Evolutionary conservation across 495 filamentous ascomycete genomes (phyloP).

Genomic region (Aspergillus heteromorphus): DNA sequence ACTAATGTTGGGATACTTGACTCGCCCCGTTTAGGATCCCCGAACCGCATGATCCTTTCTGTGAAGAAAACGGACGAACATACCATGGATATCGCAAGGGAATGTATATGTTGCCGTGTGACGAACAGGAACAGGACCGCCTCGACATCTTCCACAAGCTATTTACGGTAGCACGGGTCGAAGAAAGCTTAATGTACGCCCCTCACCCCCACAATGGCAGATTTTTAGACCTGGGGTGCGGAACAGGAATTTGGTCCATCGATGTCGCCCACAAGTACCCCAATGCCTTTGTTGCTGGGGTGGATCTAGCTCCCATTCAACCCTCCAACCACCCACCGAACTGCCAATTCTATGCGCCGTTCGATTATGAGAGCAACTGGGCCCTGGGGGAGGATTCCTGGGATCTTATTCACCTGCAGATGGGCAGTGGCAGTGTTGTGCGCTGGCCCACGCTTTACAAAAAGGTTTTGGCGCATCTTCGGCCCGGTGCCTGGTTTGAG

Average conservation of each 20-base stretch:
- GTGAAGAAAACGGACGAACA: slow-evolving; percentile 43
- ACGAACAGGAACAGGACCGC: slow-evolving; percentile 63
- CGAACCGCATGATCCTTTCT: slow-evolving; percentile 23
- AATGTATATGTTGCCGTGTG: slow-evolving; percentile 47
- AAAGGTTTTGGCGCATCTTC: slow-evolving; percentile 71
- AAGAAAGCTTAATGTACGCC: slow-evolving; percentile 46
- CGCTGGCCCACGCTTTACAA: slow-evolving; percentile 74
- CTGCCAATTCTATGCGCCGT: slow-evolving; percentile 58
- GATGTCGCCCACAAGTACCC: slow-evolving; percentile 70
- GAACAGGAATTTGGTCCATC: slow-evolving; percentile 89
- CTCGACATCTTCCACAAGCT: slow-evolving; percentile 76
- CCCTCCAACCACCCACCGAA: slow-evolving; percentile 68
- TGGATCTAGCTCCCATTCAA: slow-evolving; percentile 78
- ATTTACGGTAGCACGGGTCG: slow-evolving; percentile 60
- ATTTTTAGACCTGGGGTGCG: slow-evolving; percentile 80
- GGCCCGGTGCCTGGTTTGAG: slow-evolving; percentile 76
- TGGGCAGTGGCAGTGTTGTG: slow-evolving; percentile 72
- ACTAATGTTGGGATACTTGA: slow-evolving; percentile 15
- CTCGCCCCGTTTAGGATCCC: slow-evolving; percentile 23
- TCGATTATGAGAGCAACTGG: slow-evolving; percentile 83
- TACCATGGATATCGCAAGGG: slow-evolving; percentile 48
- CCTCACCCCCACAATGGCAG: slow-evolving; percentile 46
- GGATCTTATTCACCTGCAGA: slow-evolving; percentile 82
- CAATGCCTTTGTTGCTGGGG: slow-evolving; percentile 59
- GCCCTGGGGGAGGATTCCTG: slow-evolving; percentile 66